phyloP scores from a whole-genome alignment of 2,329 filamentous ascomycete species.

The Xylariaceae sp. region DNA sequence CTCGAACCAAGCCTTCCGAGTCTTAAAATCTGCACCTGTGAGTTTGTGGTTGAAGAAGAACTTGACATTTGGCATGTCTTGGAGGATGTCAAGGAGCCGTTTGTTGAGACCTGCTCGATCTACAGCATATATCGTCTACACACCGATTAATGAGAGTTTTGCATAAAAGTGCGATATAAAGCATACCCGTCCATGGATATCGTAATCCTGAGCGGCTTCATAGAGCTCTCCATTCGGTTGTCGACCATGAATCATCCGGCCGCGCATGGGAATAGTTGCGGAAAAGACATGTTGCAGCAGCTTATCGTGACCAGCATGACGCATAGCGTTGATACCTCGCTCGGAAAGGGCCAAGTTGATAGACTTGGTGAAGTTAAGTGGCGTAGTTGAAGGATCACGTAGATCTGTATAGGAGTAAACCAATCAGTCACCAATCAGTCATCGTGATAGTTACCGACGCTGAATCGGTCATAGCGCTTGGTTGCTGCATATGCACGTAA shows the following conservation, averaged over 20 bases:
- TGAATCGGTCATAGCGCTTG: not conserved
- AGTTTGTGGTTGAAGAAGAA: slow-evolving; percentile 93
- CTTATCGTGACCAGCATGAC: slow-evolving; percentile 59
- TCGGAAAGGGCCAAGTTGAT: slow-evolving; percentile 96
- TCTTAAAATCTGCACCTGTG: slow-evolving; percentile 79
- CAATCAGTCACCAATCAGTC: slow-evolving; percentile 60
- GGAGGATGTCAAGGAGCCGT: slow-evolving; percentile 76
- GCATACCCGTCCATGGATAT: slow-evolving; percentile 75
- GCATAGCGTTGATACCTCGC: slow-evolving; percentile 85
- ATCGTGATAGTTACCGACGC: not conserved
- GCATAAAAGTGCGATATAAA: not conserved
- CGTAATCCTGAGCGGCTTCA: slow-evolving; percentile 82
- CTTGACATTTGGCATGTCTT: slow-evolving; percentile 81
- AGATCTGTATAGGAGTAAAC: slow-evolving; percentile 81
- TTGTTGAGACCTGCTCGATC: slow-evolving; percentile 83
- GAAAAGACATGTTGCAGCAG: slow-evolving; percentile 71
- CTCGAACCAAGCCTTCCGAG: slow-evolving; percentile 85
- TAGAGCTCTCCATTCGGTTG: slow-evolving; percentile 62
- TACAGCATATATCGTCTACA: slow-evolving; percentile 75
- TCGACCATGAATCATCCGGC: slow-evolving; percentile 89
- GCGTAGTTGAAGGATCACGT: slow-evolving; percentile 73
- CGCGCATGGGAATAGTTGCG: slow-evolving; percentile 86
- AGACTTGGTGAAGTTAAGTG: slow-evolving; percentile 95
- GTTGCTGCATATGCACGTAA: no score
- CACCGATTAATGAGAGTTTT: slow-evolving; percentile 4